phyloP scores from a whole-genome alignment of 495 filamentous ascomycete species.

The Poronia punctata region DNA sequence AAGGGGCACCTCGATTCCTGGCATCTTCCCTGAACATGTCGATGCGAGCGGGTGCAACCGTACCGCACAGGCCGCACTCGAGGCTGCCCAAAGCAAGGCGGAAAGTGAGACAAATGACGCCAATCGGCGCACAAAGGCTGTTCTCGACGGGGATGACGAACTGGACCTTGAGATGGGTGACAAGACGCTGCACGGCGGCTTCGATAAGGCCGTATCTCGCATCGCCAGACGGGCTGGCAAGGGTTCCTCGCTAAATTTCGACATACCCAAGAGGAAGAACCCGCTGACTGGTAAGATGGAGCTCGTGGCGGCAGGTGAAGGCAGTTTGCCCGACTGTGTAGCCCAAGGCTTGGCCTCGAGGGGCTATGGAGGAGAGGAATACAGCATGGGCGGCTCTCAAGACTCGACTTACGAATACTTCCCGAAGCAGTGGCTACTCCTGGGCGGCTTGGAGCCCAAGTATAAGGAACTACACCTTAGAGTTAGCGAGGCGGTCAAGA shows the following conservation, averaged over 20 bases:
- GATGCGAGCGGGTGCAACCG: conserved; percentile 62
- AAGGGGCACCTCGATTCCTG: conserved; percentile 61
- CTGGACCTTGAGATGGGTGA: not conserved
- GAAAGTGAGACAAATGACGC: conserved; percentile 14
- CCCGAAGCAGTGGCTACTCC: conserved; percentile 70
- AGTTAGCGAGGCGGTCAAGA: conserved; percentile 59
- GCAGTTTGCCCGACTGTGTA: conserved; percentile 32
- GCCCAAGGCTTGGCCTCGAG: conserved; percentile 43
- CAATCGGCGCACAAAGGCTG: not conserved
- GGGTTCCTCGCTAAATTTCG: conserved; percentile 14
- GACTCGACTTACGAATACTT: conserved; percentile 96
- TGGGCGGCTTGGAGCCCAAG: conserved; percentile 75
- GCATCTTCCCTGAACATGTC: conserved; percentile 74
- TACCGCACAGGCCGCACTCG: conserved; percentile 23
- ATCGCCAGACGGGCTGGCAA: conserved; percentile 13
- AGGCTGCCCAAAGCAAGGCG: conserved; percentile 10
- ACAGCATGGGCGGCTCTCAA: conserved; percentile 68
- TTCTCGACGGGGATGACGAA: not conserved
- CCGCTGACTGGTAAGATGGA: conserved; percentile 12
- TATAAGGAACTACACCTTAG: conserved; percentile 78
- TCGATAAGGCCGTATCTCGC: conserved; percentile 1
- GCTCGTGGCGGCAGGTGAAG: conserved; percentile 7
- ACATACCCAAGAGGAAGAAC: conserved; percentile 12
- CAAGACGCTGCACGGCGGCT: not conserved
- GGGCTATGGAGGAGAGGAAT: conserved; percentile 30